These are phyloP conservation scores for Incumbomyces delicatus DNA, from an alignment of 2,329 filamentous ascomycete species.

Conservation along the genomic window DNA sequence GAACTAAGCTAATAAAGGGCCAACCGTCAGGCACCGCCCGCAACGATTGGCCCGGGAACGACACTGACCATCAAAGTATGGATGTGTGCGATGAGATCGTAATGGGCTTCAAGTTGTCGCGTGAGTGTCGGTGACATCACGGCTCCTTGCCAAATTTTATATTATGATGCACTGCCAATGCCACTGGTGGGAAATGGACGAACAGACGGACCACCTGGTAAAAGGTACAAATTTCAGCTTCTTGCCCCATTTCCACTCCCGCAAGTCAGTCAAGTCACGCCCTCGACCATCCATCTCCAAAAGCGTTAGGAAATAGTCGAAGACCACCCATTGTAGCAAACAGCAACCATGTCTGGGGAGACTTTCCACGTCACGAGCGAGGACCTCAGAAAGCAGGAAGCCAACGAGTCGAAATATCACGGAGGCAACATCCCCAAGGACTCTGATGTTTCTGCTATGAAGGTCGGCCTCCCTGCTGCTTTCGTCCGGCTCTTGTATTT, in stretches of 20 bases:
- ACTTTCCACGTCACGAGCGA: conserved; percentile 42
- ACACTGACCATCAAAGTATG: neutral
- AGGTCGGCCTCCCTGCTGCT: conserved; percentile 27
- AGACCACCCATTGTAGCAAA: too few relatives aligned
- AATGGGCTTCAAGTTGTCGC: too few relatives aligned
- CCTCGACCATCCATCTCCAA: too few relatives aligned
- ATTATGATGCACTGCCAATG: too few relatives aligned
- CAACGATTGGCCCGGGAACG: neutral
- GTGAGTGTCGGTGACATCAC: too few relatives aligned
- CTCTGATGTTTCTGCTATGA: conserved; percentile 37
- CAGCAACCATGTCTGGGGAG: conserved; percentile 20
- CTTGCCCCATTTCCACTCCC: too few relatives aligned
- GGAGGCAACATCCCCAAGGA: conserved; percentile 34
- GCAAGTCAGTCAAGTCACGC: too few relatives aligned
- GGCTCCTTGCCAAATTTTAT: too few relatives aligned
- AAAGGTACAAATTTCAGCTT: too few relatives aligned
- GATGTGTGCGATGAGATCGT: neutral
- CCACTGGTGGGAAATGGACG: too few relatives aligned
- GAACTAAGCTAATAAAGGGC: neutral
- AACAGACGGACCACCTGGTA: too few relatives aligned
- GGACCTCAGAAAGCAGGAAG: conserved; percentile 40
- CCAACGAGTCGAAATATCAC: conserved; percentile 30
- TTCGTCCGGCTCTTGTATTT: neutral
- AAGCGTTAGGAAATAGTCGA: too few relatives aligned
- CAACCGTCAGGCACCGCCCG: neutral